Evolutionary conservation across 176 grass and related monocot species (phyloP).

Genomic region (Lolium rigidum): DNA sequence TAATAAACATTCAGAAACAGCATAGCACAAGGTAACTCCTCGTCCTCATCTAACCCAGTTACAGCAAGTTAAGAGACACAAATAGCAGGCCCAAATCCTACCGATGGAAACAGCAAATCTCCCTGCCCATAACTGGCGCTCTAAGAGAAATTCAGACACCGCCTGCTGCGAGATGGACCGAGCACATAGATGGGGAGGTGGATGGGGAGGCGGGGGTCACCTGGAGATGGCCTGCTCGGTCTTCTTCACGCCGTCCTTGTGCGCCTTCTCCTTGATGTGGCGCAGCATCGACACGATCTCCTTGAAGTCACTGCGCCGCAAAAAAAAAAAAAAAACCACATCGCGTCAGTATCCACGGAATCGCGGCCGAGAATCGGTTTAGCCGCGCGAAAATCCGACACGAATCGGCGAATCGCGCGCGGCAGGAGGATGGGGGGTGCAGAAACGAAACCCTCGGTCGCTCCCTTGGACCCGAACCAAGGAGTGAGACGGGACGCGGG

Average conservation of each 20-base stretch:
- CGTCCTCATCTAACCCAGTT: no score
- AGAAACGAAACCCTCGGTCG: conserved; percentile 13
- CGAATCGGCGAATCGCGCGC: neutral
- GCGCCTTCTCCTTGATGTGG: conserved; percentile 74
- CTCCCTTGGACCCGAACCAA: neutral
- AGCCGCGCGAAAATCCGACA: neutral
- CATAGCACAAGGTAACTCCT: no score
- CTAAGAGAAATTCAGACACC: neutral
- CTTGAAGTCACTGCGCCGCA: conserved; percentile 63
- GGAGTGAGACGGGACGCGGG: neutral
- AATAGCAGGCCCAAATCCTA: neutral
- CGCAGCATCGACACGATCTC: conserved; percentile 68
- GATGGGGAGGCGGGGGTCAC: conserved; percentile 40
- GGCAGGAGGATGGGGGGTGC: neutral
- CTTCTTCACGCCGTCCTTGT: conserved; percentile 84
- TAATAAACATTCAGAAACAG: neutral
- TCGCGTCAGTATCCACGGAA: neutral
- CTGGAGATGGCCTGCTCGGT: conserved; percentile 78
- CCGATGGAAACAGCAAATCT: neutral
- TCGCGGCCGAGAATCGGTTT: neutral
- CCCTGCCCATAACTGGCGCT: neutral
- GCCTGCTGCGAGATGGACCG: neutral
- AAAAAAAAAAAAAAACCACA: no score
- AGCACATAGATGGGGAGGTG: conserved; percentile 16
- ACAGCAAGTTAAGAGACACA: neutral